Conservation (phyloP, 2,329 filamentous ascomycete species). For the Alternaria ventricosa region DNA sequence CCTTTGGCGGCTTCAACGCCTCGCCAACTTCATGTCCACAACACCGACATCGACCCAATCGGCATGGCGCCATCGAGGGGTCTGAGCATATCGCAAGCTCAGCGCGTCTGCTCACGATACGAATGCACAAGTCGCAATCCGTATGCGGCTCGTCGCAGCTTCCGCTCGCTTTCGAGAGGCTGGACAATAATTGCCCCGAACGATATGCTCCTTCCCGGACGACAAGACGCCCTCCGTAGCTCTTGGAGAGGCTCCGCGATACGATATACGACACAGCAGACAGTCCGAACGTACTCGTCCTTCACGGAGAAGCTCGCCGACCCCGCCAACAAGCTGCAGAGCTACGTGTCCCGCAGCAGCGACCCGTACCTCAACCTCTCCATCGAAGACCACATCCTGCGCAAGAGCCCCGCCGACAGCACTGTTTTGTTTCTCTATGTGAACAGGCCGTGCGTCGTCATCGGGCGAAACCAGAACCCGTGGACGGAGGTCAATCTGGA, state of each 20-base stretch:
- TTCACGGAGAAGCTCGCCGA: constrained; percentile 41
- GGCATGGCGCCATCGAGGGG: constrained; percentile 30
- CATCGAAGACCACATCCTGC: constrained; percentile 88
- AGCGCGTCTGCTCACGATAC: background rate
- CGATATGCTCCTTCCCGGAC: background rate
- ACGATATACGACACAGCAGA: background rate
- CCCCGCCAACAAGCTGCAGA: constrained; percentile 49
- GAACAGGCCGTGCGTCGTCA: constrained; percentile 85
- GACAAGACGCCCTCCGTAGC: background rate
- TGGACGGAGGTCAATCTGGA: constrained; percentile 88
- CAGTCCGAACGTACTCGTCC: constrained; percentile 22
- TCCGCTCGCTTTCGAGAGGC: background rate
- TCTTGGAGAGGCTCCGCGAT: background rate
- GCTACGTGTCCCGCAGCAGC: constrained; percentile 59
- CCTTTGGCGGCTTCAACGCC: background rate
- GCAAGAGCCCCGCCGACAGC: constrained; percentile 73
- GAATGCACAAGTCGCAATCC: background rate
- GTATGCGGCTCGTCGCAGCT: background rate
- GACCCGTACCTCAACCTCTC: constrained; percentile 91
- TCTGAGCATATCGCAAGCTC: background rate
- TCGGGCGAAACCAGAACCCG: constrained; percentile 97
- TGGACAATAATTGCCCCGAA: background rate
- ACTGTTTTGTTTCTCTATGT: constrained; percentile 85
- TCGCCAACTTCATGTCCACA: constrained; percentile 7
- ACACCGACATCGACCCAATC: constrained; percentile 2